Conservation (phyloP, 164 flowering plant species). For the Santalum album region DNA sequence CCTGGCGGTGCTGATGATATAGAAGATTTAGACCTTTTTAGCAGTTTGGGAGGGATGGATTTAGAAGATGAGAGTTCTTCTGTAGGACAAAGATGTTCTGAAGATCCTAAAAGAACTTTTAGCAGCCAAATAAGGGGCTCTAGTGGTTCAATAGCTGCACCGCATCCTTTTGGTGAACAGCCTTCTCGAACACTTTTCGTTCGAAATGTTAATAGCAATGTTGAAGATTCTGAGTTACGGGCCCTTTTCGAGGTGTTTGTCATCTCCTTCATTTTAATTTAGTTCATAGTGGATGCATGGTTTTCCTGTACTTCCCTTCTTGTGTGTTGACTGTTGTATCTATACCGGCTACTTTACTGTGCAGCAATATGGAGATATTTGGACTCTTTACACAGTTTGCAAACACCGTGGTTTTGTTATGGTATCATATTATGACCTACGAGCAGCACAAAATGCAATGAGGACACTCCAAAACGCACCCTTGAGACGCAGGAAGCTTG, state of each 20-base stretch:
- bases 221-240: conserved; percentile 5
- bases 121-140: conserved; percentile 11
- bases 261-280: no score
- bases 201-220: conserved; percentile 4
- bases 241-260: conserved; percentile 4
- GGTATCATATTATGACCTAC: conserved; percentile 72
- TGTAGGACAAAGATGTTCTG: conserved; percentile 12
- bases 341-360: not conserved
- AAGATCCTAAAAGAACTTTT: conserved; percentile 11
- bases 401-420: conserved; percentile 74
- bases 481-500: conserved; percentile 55
- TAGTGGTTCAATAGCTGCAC: conserved; percentile 14
- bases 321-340: no score
- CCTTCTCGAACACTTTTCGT: conserved; percentile 5
- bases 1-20: conserved; percentile 25
- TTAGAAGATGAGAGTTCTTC: conserved; percentile 31
- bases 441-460: conserved; percentile 79
- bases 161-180: conserved; percentile 15
- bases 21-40: conserved; percentile 23
- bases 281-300: no score
- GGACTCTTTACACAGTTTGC: conserved; percentile 73
- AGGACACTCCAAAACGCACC: conserved; percentile 65
- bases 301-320: no score
- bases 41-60: conserved; percentile 32
- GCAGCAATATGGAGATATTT: conserved; percentile 78